Base-by-base conservation (phyloP, 2,329 filamentous ascomycete genomes). In the Colletotrichum phormii region DNA sequence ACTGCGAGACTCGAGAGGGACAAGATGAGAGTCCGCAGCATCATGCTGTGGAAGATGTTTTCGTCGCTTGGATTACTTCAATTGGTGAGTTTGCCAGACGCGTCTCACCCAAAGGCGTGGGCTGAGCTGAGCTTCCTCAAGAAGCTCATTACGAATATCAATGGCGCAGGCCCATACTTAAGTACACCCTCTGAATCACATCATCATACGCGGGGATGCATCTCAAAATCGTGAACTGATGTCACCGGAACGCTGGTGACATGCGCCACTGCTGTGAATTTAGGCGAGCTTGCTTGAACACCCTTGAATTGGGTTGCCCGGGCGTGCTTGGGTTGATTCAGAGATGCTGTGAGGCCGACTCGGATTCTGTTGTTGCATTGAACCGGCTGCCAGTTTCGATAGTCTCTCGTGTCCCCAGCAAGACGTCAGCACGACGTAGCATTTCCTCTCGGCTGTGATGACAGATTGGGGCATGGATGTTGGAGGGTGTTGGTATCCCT, bases 361-460 rank as follows among this genome's bases (percentile, higher is more conserved):
- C 64, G 53, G 59, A 54, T 54, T 64, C 64, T 22, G 46, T 15
- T 15, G 69, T 72, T 24, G 42, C 24, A 72, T 63, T 22, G 24
- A 35, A 63, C 64, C 64, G 22, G 18, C 6, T 58, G 15, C 13
- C 24, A 33, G 15, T 46, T 64, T 72, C 64, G 53, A 72, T 72
- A 72, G 69, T 72, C 53, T 59, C 5, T 8, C 15, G 4, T 4
- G 26, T 9, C 59, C 64, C 64, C 26, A 59, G 62, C 54, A 59
- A 22, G 15, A 22, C n/a, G 69, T 72, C 58, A 64, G 59, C 69
- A 72, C 31, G 8, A 33, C 46, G 42, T 15, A n/a, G 69, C 42
- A 37, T 22, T 26, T 22, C 31, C 37, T 5, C 42, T 42, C 54
- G 61, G 61, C 4, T n/a, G 0, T 37, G n/a, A 9, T 70, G 42